Evolutionary conservation across 208 protist species (phyloP).

Genomic region (Trypanosomatidae sp.): DNA sequence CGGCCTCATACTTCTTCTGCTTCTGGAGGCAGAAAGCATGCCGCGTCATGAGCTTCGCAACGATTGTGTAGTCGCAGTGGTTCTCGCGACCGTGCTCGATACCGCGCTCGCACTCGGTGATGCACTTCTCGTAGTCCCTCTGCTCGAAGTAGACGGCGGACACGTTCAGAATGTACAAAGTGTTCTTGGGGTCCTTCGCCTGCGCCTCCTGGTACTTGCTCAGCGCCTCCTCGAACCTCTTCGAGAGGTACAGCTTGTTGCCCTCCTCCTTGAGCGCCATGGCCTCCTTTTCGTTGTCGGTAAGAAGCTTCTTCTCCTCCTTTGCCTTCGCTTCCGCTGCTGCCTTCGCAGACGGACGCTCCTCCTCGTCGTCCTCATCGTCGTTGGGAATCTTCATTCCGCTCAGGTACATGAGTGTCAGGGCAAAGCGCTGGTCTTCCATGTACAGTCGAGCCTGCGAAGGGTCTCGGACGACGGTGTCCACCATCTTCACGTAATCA

Average conservation of each 20-base stretch:
- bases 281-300: constrained; percentile 65
- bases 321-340: constrained; percentile 27
- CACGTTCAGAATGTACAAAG: constrained; percentile 87
- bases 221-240: constrained; percentile 94
- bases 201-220: constrained; percentile 86
- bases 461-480: constrained; percentile 82
- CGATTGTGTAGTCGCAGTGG: constrained; percentile 92
- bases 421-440: constrained; percentile 87
- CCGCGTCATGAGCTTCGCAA: constrained; percentile 92
- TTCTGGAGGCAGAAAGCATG: constrained; percentile 89
- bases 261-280: constrained; percentile 91
- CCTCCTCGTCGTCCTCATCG: constrained; percentile 70
- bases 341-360: constrained; percentile 27
- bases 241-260: constrained; percentile 94
- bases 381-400: constrained; percentile 64
- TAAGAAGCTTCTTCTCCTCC: constrained; percentile 36
- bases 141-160: constrained; percentile 96
- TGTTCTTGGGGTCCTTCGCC: constrained; percentile 86
- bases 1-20: constrained; percentile 82
- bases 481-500: constrained; percentile 92
- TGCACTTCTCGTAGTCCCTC: constrained; percentile 92
- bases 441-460: constrained; percentile 61
- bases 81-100: constrained; percentile 87
- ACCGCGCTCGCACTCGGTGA: constrained; percentile 88
- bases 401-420: constrained; percentile 81